Conservation (phyloP, 2,329 filamentous ascomycete genomes). For the Zymoseptoria ardabiliae region DNA sequence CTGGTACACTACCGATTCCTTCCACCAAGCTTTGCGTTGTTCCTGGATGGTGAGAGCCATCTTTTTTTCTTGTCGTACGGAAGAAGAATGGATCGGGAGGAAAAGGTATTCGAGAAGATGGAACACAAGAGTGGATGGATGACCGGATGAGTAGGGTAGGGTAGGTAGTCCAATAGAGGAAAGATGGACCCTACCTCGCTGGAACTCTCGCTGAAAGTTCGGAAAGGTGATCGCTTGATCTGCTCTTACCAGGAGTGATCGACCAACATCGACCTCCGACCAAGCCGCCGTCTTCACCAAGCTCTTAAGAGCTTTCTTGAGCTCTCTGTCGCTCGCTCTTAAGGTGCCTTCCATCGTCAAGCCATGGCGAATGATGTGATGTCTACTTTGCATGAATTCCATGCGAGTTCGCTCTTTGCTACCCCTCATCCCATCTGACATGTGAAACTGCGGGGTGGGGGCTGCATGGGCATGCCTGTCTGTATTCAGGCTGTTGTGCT, state of each 20-base stretch:
- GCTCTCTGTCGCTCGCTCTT: neutral
- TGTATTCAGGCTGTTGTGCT: neutral
- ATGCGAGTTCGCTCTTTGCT: neutral
- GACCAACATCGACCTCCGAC: neutral
- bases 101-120: neutral
- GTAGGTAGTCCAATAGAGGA: neutral
- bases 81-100: neutral
- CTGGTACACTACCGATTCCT: constrained; percentile 38
- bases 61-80: constrained; percentile 8
- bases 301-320: neutral
- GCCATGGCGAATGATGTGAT: neutral
- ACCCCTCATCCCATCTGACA: neutral
- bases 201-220: neutral
- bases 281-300: neutral
- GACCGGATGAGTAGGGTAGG: neutral
- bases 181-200: neutral
- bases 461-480: neutral
- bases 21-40: constrained; percentile 28
- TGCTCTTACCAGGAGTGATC: neutral
- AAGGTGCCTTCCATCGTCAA: neutral
- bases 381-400: neutral
- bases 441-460: neutral
- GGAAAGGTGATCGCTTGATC: neutral
- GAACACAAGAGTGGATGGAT: neutral
- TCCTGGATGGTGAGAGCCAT: constrained; percentile 10